phyloP scores from a whole-genome alignment of 768 basidiomycete species.

The Suillus paluster region DNA sequence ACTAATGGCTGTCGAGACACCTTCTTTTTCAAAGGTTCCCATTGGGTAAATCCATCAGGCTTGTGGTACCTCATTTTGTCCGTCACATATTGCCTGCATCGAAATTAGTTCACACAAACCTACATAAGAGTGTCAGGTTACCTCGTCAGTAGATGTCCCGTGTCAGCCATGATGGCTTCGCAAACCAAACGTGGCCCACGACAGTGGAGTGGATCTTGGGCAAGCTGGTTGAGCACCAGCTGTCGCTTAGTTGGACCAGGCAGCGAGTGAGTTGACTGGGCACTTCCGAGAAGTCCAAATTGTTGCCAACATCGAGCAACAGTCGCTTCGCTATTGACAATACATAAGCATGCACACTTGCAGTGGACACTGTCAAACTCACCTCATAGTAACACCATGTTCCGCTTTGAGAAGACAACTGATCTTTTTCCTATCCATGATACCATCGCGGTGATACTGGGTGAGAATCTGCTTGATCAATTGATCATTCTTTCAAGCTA shows the following conservation, averaged over 20 bases:
- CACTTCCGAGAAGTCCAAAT: constrained; percentile 31
- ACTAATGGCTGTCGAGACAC: constrained; percentile 18
- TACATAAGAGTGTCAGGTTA: constrained; percentile 1
- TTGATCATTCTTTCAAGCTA: constrained; percentile 24
- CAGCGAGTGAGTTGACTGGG: constrained; percentile 26
- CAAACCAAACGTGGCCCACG: constrained; percentile 24
- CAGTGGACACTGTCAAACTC: constrained; percentile 5
- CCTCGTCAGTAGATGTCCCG: constrained; percentile 19
- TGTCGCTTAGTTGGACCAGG: constrained; percentile 19
- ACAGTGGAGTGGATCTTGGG: constrained; percentile 21
- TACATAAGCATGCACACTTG: background rate
- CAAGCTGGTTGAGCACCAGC: constrained; percentile 27
- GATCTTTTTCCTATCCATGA: constrained; percentile 25
- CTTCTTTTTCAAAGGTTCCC: constrained; percentile 34
- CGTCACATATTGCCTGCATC: constrained; percentile 16
- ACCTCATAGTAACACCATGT: constrained; percentile 34
- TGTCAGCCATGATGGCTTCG: constrained; percentile 21
- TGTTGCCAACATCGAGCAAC: constrained; percentile 26
- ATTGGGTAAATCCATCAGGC: constrained; percentile 25
- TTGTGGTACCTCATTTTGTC: constrained; percentile 26
- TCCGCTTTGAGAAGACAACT: constrained; percentile 27
- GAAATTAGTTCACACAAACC: background rate
- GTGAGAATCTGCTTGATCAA: constrained; percentile 15
- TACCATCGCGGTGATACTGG: constrained; percentile 25
- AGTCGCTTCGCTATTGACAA: constrained; percentile 27